A percentile compares a stretch with the other conserved stretches of the same genome.
These are phyloP conservation scores for Talaromyces wortmannii DNA, from an alignment of 495 filamentous ascomycete species.

Conservation along the genomic window DNA sequence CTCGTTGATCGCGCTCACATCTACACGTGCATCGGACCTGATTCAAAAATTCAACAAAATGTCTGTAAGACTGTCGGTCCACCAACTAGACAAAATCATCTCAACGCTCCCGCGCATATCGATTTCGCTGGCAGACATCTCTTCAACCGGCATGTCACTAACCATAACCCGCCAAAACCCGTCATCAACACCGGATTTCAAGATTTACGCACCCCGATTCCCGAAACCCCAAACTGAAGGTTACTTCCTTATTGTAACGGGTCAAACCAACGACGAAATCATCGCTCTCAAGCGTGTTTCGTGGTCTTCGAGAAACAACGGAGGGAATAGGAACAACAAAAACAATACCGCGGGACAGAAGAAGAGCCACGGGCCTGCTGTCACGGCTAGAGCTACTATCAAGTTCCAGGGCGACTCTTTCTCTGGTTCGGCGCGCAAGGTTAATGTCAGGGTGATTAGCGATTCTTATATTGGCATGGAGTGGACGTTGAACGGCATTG, in stretches of 20 bases:
- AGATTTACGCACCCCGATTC: slow-evolving; percentile 79
- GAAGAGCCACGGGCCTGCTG: slow-evolving; percentile 3
- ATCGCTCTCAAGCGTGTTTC: slow-evolving; percentile 77
- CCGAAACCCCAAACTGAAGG: slow-evolving; percentile 95
- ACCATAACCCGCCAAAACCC: slow-evolving; percentile 61
- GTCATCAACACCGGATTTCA: slow-evolving; percentile 50
- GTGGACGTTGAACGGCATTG: slow-evolving; percentile 51
- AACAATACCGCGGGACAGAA: slow-evolving; percentile 8
- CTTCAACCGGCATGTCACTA: slow-evolving; percentile 54
- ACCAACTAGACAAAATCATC: slow-evolving; percentile 50
- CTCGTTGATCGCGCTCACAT: slow-evolving; percentile 12
- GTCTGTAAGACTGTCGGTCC: neutral
- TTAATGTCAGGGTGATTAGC: slow-evolving; percentile 71
- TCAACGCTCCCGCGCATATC: slow-evolving; percentile 59
- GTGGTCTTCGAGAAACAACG: slow-evolving; percentile 48
- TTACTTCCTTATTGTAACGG: slow-evolving; percentile 71
- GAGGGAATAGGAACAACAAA: slow-evolving; percentile 12
- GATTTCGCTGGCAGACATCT: slow-evolving; percentile 54
- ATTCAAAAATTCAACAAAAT: neutral
- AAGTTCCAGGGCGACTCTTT: slow-evolving; percentile 50
- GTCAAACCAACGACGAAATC: slow-evolving; percentile 59
- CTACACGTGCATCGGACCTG: neutral
- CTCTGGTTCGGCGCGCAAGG: slow-evolving; percentile 30
- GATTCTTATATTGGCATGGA: slow-evolving; percentile 83
- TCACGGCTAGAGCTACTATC: slow-evolving; percentile 37